A percentile compares a stretch with the other conserved stretches of the same genome.
These are phyloP conservation scores for Trichophyton simii DNA, from an alignment of 2,329 filamentous ascomycete species.

Conservation along the genomic window DNA sequence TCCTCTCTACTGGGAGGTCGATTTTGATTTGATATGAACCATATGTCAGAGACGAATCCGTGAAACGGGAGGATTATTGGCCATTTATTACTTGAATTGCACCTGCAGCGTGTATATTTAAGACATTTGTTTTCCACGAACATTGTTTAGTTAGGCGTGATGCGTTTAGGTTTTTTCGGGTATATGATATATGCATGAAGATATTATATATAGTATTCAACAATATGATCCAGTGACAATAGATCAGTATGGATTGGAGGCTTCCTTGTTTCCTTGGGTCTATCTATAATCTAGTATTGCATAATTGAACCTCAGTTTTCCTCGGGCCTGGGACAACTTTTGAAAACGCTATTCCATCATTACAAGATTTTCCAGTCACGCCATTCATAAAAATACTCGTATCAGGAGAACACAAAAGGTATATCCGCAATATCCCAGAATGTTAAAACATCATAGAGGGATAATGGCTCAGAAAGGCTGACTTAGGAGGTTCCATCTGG, in stretches of 20 bases:
- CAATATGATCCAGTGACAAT: too few species aligned
- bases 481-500: neutral
- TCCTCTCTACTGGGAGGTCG: too few species aligned
- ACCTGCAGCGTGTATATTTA: neutral
- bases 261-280: neutral
- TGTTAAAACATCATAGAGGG: neutral
- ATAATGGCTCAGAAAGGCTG: neutral
- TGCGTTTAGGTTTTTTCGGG: neutral
- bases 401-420: neutral
- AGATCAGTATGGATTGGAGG: neutral
- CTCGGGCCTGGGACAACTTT: conserved; percentile 2
- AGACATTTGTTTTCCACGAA: neutral
- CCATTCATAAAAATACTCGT: conserved; percentile 1
- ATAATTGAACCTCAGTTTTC: neutral
- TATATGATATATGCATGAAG: too few species aligned
- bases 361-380: conserved; percentile 1
- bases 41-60: too few species aligned
- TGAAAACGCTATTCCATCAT: neutral
- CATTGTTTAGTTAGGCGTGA: neutral
- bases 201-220: neutral
- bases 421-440: neutral
- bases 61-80: neutral
- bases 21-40: too few species aligned
- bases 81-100: neutral
- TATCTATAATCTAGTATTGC: neutral